Percentiles rank a stretch among this genome's conserved stretches.
Evolutionary conservation across 1,284 basidiomycete species (phyloP).

Genomic region (Dichomitus squalens): DNA sequence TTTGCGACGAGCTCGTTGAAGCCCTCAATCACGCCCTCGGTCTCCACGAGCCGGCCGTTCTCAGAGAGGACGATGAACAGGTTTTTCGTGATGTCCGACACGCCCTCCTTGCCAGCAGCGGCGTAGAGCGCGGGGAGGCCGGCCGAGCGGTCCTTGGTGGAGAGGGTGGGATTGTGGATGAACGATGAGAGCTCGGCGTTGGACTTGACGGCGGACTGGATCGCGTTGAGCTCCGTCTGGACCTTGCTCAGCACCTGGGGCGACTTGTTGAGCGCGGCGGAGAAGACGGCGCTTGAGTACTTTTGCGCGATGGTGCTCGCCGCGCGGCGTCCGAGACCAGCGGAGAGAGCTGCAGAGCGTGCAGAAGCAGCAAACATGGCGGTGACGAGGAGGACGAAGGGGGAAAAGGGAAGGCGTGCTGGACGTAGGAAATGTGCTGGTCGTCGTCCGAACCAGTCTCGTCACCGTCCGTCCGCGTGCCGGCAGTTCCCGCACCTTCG

Average conservation of each 20-base stretch:
- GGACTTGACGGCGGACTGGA: constrained; percentile 68
- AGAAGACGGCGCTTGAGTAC: constrained; percentile 94
- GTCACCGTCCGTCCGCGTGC: constrained; percentile 17
- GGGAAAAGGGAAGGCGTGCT: constrained; percentile 4
- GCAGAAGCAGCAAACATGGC: constrained; percentile 46
- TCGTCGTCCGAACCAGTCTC: constrained; percentile 16
- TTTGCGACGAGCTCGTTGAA: constrained; percentile 90
- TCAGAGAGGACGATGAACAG: constrained; percentile 90
- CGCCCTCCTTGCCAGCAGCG: constrained; percentile 67
- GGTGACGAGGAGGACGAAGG: constrained; percentile 1
- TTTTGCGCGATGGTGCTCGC: constrained; percentile 81
- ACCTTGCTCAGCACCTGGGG: constrained; percentile 81
- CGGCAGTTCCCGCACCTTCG: constrained; percentile 26
- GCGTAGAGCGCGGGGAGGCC: constrained; percentile 74
- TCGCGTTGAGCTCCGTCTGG: constrained; percentile 76
- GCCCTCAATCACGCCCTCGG: constrained; percentile 86
- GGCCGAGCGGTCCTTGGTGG: constrained; percentile 71
- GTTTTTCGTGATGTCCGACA: constrained; percentile 90
- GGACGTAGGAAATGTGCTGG: constrained; percentile 11
- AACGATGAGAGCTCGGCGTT: constrained; percentile 70
- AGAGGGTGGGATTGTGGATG: constrained; percentile 89
- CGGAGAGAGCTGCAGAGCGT: constrained; percentile 44
- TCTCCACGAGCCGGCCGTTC: constrained; percentile 89
- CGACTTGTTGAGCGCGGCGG: constrained; percentile 88
- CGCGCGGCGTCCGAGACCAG: constrained; percentile 61